phyloP scores from a whole-genome alignment of 805 yeast species.

The Yarrowia sp. region DNA sequence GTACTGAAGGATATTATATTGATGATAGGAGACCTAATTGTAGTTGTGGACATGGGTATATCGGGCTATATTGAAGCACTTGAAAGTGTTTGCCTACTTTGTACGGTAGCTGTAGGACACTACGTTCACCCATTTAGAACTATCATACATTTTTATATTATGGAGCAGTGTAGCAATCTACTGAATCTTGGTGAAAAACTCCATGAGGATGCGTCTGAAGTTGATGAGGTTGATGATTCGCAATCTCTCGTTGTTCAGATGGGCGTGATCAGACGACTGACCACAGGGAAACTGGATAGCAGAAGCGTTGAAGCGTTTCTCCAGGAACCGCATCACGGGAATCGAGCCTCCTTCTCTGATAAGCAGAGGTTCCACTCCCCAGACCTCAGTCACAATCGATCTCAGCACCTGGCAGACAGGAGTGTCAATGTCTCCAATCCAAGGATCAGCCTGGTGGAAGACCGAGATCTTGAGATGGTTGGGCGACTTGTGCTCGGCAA shows the following conservation, averaged over 20 bases:
- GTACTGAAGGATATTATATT: conserved; percentile 10
- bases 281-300: conserved; percentile 98
- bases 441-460: conserved; percentile 89
- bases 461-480: conserved; percentile 69
- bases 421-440: conserved; percentile 89
- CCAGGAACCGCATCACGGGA: conserved; percentile 86
- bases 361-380: conserved; percentile 81
- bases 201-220: conserved; percentile 62
- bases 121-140: not conserved
- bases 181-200: conserved; percentile 34
- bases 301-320: conserved; percentile 79
- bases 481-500: conserved; percentile 60
- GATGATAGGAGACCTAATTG: not conserved
- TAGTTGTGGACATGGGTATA: no score
- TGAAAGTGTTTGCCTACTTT: no score
- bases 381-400: conserved; percentile 66
- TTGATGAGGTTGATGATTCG: conserved; percentile 79
- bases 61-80: no score
- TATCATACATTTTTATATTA: conserved; percentile 10
- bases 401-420: conserved; percentile 72
- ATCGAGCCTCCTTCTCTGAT: conserved; percentile 98
- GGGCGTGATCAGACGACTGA: conserved; percentile 93
- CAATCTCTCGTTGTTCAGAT: conserved; percentile 83
- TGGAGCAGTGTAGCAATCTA: not conserved
- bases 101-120: no score